Conservation (phyloP, 2,329 filamentous ascomycete genomes). For the Hypocreales sp. region DNA sequence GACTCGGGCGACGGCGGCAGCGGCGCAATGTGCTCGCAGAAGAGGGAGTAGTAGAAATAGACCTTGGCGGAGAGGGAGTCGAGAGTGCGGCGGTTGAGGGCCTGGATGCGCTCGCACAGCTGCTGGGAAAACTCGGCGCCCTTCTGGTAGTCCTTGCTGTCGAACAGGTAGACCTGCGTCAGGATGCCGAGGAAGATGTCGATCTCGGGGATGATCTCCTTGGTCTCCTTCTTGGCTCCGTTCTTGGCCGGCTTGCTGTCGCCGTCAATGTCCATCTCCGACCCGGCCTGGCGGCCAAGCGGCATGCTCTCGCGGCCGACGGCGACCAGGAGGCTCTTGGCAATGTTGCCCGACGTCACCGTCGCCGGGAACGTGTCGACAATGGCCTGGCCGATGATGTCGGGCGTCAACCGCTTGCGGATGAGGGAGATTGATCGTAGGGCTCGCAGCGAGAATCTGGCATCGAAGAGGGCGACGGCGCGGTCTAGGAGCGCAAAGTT, state of each 20-base stretch:
- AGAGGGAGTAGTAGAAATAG: conserved; percentile 96
- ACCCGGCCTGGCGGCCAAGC: conserved; percentile 38
- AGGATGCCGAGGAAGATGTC: conserved; percentile 82
- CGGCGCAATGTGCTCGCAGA: conserved; percentile 80
- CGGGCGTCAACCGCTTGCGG: conserved; percentile 75
- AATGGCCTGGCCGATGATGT: conserved; percentile 68
- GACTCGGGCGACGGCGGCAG: conserved; percentile 81
- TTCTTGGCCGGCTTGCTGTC: conserved; percentile 41
- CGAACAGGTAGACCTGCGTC: conserved; percentile 75
- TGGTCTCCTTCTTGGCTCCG: conserved; percentile 47
- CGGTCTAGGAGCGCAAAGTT: conserved; percentile 87
- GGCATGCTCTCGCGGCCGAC: conserved; percentile 51
- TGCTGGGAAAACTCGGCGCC: conserved; percentile 75
- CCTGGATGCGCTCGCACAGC: conserved; percentile 72
- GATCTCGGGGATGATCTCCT: conserved; percentile 72
- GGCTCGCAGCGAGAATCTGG: conserved; percentile 85
- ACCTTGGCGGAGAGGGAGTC: conserved; percentile 89
- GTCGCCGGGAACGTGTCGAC: conserved; percentile 59
- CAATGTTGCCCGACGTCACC: conserved; percentile 44
- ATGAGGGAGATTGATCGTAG: conserved; percentile 91
- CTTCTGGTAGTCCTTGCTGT: conserved; percentile 64
- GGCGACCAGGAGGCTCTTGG: conserved; percentile 53
- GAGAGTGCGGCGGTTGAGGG: conserved; percentile 81
- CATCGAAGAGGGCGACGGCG: conserved; percentile 84
- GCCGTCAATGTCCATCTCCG: conserved; percentile 61